These are phyloP conservation scores for Triticum dicoccoides DNA, from an alignment of 176 grass and related monocot genomes.

Conservation along the genomic window DNA sequence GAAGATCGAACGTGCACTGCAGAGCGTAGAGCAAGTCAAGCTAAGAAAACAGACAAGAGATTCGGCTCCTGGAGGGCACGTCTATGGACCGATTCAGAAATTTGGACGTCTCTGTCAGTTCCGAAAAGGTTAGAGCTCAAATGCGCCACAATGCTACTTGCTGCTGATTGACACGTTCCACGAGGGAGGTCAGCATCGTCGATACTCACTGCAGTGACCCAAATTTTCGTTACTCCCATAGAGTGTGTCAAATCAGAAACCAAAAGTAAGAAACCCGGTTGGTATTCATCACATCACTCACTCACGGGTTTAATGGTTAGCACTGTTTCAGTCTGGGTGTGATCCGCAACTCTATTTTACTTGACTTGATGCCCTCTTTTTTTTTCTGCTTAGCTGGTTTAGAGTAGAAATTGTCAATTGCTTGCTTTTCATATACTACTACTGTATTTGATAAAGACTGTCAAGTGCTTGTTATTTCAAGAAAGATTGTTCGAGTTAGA, in stretches of 20 bases:
- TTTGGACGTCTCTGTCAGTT: neutral
- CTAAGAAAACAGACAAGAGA: neutral
- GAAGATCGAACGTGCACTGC: neutral
- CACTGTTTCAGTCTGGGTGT: neutral
- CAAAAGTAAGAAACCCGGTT: neutral
- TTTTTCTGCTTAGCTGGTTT: neutral
- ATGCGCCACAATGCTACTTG: neutral
- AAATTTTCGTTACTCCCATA: too few relatives aligned
- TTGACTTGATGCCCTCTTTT: neutral
- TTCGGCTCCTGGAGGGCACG: neutral
- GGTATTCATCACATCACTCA: too few relatives aligned
- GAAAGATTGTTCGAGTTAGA: neutral
- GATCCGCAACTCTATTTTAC: too few relatives aligned
- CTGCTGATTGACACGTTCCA: neutral
- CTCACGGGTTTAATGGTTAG: neutral
- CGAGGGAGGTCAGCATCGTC: neutral
- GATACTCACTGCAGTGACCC: neutral
- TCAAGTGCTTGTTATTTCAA: neutral
- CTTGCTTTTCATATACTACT: neutral
- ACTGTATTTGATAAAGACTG: neutral
- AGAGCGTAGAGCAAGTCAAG: constrained; percentile 31
- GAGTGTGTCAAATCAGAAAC: too few relatives aligned
- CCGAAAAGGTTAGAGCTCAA: neutral
- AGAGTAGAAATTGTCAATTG: neutral
- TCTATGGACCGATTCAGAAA: neutral